Conservation (phyloP, 805 yeast genomes). For the Saccharomycopsis microspora region DNA sequence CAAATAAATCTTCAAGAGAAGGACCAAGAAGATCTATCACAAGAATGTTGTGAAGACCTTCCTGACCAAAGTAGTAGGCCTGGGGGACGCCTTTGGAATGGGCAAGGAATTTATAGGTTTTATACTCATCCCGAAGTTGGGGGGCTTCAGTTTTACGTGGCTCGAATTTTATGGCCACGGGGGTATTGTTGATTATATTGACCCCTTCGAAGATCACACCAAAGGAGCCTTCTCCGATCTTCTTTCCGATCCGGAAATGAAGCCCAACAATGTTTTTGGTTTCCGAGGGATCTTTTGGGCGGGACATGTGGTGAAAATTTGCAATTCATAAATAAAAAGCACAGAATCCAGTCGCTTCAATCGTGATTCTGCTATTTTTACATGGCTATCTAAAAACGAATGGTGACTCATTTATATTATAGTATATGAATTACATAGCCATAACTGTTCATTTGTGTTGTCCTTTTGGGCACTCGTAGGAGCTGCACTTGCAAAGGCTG, state of each 20-base stretch:
- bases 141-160: conserved; percentile 97
- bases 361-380: too few relatives aligned
- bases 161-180: conserved; percentile 94
- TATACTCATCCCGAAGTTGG: conserved; percentile 89
- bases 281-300: neutral
- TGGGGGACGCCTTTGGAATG: conserved; percentile 84
- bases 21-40: conserved; percentile 95
- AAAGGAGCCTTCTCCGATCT: conserved; percentile 97
- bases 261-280: conserved; percentile 55
- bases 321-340: too few relatives aligned
- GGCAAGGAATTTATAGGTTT: conserved; percentile 81
- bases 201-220: conserved; percentile 96
- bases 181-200: conserved; percentile 80
- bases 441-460: too few relatives aligned
- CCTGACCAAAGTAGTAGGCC: conserved; percentile 98
- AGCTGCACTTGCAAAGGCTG: too few relatives aligned
- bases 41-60: conserved; percentile 89
- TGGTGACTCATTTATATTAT: too few relatives aligned
- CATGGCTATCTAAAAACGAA: too few relatives aligned
- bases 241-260: conserved; percentile 93
- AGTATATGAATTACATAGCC: too few relatives aligned
- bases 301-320: too few relatives aligned
- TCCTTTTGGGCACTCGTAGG: too few relatives aligned
- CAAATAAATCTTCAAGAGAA: conserved; percentile 89
- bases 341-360: too few relatives aligned